Evolutionary conservation across 179 eudicot species (phyloP).

Genomic region (Beta macrorhiza): DNA sequence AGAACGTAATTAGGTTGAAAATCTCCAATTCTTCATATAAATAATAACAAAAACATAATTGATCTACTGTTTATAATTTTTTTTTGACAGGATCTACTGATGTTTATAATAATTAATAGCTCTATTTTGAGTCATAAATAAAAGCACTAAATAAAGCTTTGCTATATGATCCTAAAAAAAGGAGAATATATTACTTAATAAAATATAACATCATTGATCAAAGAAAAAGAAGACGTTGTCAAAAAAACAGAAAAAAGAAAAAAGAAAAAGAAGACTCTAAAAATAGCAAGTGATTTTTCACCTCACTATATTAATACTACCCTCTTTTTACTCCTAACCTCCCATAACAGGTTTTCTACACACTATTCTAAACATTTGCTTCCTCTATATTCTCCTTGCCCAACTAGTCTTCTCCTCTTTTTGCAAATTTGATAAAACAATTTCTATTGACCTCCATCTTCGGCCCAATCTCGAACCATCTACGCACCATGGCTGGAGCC

Average conservation of each 20-base stretch:
- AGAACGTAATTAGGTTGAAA: too few species aligned
- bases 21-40: too few species aligned
- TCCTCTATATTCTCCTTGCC: constrained; percentile 15
- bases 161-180: too few species aligned
- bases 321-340: not conserved
- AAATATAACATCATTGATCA: not conserved
- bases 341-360: not conserved
- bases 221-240: too few species aligned
- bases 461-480: constrained; percentile 13
- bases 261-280: not conserved
- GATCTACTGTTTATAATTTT: too few species aligned
- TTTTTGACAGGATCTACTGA: too few species aligned
- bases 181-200: not conserved
- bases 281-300: constrained; percentile 15
- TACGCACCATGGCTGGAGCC: constrained; percentile 43
- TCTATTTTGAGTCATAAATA: too few species aligned
- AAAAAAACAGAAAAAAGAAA: too few species aligned
- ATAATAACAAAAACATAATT: too few species aligned
- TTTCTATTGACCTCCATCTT: not conserved
- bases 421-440: not conserved
- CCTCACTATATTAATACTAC: not conserved
- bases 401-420: constrained; percentile 8
- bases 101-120: too few species aligned
- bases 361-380: not conserved
- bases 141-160: too few species aligned